Evolutionary conservation across 2,329 filamentous ascomycete species (phyloP).

Genomic region (Calonectria multiphialidica): DNA sequence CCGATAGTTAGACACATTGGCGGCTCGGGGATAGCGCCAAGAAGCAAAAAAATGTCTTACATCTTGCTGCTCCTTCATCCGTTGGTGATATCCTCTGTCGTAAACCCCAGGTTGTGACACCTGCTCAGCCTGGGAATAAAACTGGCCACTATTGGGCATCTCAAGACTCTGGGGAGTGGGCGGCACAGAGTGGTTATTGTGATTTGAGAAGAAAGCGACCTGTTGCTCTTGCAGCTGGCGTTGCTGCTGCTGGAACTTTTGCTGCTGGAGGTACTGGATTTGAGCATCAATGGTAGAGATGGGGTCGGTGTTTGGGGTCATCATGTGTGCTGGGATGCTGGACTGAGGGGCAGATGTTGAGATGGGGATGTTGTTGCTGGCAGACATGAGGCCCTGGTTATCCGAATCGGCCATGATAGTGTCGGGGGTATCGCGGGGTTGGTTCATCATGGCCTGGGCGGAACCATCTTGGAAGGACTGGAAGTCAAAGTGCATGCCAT

Average conservation of each 20-base stretch:
- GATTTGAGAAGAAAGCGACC: constrained; percentile 64
- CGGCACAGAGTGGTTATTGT: constrained; percentile 74
- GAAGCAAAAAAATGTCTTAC: constrained; percentile 53
- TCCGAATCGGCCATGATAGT: constrained; percentile 52
- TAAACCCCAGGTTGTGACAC: constrained; percentile 70
- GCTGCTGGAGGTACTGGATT: constrained; percentile 74
- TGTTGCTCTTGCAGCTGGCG: constrained; percentile 70
- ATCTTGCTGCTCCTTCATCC: constrained; percentile 77
- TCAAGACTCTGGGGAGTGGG: constrained; percentile 87
- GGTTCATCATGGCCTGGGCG: constrained; percentile 48
- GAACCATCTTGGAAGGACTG: constrained; percentile 62
- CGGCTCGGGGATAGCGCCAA: background rate
- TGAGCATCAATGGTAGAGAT: constrained; percentile 74
- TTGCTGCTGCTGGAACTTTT: constrained; percentile 72
- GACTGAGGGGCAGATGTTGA: constrained; percentile 59
- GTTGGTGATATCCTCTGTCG: constrained; percentile 73
- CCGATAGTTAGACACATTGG: background rate
- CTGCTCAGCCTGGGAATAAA: constrained; percentile 70
- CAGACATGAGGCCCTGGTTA: constrained; percentile 45
- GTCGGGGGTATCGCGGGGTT: constrained; percentile 47
- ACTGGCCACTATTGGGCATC: constrained; percentile 69
- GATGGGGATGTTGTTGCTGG: constrained; percentile 56
- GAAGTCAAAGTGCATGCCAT: constrained; percentile 71
- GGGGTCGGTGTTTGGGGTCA: constrained; percentile 60
- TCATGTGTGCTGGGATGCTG: constrained; percentile 60